These are phyloP conservation scores for Simplicillium aogashimaense DNA, from an alignment of 2,329 filamentous ascomycete species.

Conservation along the genomic window DNA sequence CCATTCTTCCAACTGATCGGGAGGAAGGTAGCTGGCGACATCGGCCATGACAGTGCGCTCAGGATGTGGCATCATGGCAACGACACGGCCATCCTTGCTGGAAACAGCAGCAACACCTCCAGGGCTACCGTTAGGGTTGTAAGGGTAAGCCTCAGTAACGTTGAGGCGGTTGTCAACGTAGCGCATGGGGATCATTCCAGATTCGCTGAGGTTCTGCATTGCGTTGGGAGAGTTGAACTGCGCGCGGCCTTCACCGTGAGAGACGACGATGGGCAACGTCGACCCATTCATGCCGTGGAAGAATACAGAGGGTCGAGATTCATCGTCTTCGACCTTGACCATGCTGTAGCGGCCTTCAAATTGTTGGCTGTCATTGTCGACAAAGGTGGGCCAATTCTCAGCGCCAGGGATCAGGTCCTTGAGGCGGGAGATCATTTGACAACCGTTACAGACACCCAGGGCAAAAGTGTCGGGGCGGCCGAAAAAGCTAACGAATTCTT, in stretches of 20 bases:
- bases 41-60: slow-evolving; percentile 80
- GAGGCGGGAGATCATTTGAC: slow-evolving; percentile 77
- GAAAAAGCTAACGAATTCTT: slow-evolving; percentile 80
- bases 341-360: slow-evolving; percentile 85
- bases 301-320: slow-evolving; percentile 61
- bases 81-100: slow-evolving; percentile 66
- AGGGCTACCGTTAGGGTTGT: slow-evolving; percentile 78
- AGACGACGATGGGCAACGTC: slow-evolving; percentile 74
- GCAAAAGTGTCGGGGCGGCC: slow-evolving; percentile 76
- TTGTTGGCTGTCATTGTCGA: slow-evolving; percentile 75
- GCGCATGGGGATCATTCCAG: slow-evolving; percentile 64
- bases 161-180: slow-evolving; percentile 72
- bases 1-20: slow-evolving; percentile 50
- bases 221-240: slow-evolving; percentile 48
- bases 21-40: slow-evolving; percentile 64
- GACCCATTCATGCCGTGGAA: slow-evolving; percentile 80
- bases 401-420: slow-evolving; percentile 83
- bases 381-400: slow-evolving; percentile 74
- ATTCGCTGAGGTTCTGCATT: slow-evolving; percentile 45
- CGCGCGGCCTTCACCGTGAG: slow-evolving; percentile 86
- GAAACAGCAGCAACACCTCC: slow-evolving; percentile 72
- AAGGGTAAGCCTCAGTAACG: slow-evolving; percentile 75
- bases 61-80: slow-evolving; percentile 90
- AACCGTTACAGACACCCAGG: slow-evolving; percentile 93
- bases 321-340: slow-evolving; percentile 61